Evolutionary conservation across 148 eudicot genomes (phyloP).

Genomic region (Mesembryanthemum crystallinum): DNA sequence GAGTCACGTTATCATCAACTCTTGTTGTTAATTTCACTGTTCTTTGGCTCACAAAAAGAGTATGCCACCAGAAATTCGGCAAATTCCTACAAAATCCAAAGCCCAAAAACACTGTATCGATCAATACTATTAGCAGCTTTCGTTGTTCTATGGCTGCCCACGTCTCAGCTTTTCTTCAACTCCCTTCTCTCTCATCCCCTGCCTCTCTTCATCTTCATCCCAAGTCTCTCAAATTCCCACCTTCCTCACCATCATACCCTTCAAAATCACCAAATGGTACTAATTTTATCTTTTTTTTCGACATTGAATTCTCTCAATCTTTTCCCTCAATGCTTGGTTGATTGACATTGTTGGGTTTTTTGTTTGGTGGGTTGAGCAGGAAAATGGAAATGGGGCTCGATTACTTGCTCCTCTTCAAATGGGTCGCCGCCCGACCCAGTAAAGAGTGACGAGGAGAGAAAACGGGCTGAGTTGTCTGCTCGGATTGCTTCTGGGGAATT

Average conservation of each 20-base stretch:
- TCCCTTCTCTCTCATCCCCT: conserved; percentile 35
- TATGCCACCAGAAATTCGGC: conserved; percentile 1
- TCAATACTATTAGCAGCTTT: too few species aligned
- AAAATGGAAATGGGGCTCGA: conserved; percentile 28
- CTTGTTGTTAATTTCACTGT: too few species aligned
- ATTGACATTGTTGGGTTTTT: background rate
- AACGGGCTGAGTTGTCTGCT: conserved; percentile 68
- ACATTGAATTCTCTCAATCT: background rate
- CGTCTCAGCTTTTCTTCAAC: conserved; percentile 40
- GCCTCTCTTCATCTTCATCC: conserved; percentile 23
- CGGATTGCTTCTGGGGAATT: conserved; percentile 90
- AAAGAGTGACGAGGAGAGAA: conserved; percentile 55
- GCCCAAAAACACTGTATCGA: too few species aligned
- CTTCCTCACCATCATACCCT: conserved; percentile 14
- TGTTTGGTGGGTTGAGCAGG: conserved; percentile 33
- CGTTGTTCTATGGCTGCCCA: conserved; percentile 49
- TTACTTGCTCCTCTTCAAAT: conserved; percentile 55
- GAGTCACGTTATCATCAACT: background rate
- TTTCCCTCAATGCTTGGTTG: conserved; percentile 15
- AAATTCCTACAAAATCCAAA: conserved; percentile 3
- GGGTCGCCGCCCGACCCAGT: conserved; percentile 50
- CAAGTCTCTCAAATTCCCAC: conserved; percentile 20
- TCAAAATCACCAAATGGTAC: conserved; percentile 13
- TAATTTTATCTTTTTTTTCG: background rate
- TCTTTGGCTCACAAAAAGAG: too few species aligned